phyloP scores from a whole-genome alignment of 1,284 basidiomycete species.

The Abortiporus biennis region DNA sequence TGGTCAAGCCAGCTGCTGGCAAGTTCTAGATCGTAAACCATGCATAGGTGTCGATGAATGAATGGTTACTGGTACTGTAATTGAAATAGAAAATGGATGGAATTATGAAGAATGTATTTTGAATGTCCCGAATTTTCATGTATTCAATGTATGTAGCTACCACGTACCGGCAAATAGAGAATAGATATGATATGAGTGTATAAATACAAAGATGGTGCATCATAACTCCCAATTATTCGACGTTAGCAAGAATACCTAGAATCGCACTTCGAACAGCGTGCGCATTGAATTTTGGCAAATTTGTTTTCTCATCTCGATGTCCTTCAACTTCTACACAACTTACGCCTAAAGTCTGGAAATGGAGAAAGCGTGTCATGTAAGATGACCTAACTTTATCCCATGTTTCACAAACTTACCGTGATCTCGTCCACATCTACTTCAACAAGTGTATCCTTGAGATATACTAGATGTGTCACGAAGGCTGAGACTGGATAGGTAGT shows the following conservation, averaged over 20 bases:
- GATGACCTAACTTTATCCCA: slow-evolving; percentile 7
- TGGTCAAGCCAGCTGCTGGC: slow-evolving; percentile 76
- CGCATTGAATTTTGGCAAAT: slow-evolving; percentile 43
- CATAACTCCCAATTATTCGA: too few species aligned
- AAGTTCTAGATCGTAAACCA: too few species aligned
- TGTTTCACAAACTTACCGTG: slow-evolving; percentile 41
- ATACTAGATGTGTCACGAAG: slow-evolving; percentile 82
- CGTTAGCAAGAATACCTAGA: slow-evolving; percentile 31
- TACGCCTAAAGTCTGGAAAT: slow-evolving; percentile 51
- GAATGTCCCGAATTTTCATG: too few species aligned
- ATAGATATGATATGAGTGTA: too few species aligned
- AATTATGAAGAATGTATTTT: too few species aligned
- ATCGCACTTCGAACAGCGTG: slow-evolving; percentile 43
- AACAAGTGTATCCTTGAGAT: slow-evolving; percentile 60
- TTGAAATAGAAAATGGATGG: too few species aligned
- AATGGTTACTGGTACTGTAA: too few species aligned
- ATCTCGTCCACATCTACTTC: slow-evolving; percentile 55
- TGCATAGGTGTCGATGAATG: too few species aligned
- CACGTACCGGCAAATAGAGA: too few species aligned
- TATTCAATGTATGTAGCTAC: too few species aligned
- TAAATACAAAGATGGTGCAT: too few species aligned
- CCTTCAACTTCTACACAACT: slow-evolving; percentile 42
- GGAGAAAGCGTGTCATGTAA: slow-evolving; percentile 2
- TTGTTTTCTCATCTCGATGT: slow-evolving; percentile 16
- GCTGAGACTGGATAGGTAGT: slow-evolving; percentile 65